Evolutionary conservation across 2,329 filamentous ascomycete genomes (phyloP), one percentile per base, ranked within the genome.

Genomic region (Apiospora arundinis): DNA sequence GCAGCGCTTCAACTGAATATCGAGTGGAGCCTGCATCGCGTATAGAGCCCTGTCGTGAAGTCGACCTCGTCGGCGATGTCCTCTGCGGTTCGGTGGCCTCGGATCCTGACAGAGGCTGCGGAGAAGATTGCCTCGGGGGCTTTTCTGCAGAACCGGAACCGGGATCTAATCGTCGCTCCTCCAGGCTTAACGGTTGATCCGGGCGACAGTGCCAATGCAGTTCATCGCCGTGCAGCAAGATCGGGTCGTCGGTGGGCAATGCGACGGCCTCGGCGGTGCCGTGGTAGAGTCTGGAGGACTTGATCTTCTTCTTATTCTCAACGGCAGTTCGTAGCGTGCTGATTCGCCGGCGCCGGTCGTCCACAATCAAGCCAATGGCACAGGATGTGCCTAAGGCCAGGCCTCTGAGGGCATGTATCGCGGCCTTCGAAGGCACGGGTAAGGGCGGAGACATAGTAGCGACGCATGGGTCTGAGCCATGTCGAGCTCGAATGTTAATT

Each of bases 361-460:
- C 88, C 71, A 88, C 83, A 70, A 90, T 81, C 37, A 88, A 78
- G 68, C 85, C 84, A 70, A 90, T 83, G 56, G 87, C 89, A 76
- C 87, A 90, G 11, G 88, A 88, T 2, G 88, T 89, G 68, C 88
- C 88, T 21, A 90, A 79, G 70, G 88, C 84, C 72, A 89, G 83
- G 73, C 87, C 85, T 73, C 87, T 86, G 46, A 90, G 85, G 72
- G 87, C 85, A 78, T 87, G 85, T 74, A 90, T 83, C 72, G 85
- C 87, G 72, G 86, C 85, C 80, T 87, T 86, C 48, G 88, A 89
- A 67, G 87, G 87, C 70, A 87, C 84, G 72, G 85, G 85, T 71
- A 85, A 80, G 68, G 82, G 81, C 70, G 83, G 78, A 69, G 83
- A 82, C 86, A 88, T 88, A 72, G 40, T 74, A 72, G 69, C 42